Evolutionary conservation across 2,329 filamentous ascomycete species (phyloP).

Genomic region (Penicillium occitanis): DNA sequence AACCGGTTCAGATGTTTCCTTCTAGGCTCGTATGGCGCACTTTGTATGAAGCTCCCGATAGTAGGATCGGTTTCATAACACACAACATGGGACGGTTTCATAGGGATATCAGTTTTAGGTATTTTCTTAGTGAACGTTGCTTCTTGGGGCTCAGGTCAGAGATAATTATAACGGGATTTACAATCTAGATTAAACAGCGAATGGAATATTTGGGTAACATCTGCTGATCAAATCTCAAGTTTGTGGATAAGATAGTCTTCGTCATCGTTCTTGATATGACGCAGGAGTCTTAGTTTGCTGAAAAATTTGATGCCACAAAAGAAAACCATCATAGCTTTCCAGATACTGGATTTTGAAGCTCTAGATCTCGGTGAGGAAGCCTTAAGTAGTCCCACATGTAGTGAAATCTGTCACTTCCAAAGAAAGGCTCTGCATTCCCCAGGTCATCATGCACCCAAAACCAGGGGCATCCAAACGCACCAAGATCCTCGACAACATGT

Average conservation of each 20-base stretch:
- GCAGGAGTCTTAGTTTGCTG: not conserved
- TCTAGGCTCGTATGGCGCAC: not conserved
- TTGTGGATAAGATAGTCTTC: not conserved
- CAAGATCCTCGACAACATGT: not conserved
- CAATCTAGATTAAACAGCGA: not conserved
- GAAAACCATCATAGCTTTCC: not conserved
- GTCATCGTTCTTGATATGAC: not conserved
- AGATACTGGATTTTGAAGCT: not conserved
- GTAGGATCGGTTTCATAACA: not conserved
- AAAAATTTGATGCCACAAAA: not conserved
- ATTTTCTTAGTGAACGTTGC: not conserved
- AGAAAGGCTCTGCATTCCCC: not conserved
- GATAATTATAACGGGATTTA: too few relatives aligned
- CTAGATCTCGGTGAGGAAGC: not conserved
- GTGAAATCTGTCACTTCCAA: not conserved
- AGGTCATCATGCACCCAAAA: not conserved
- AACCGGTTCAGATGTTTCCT: not conserved
- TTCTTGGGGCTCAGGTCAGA: not conserved
- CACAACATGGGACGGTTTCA: not conserved
- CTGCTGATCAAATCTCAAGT: not conserved
- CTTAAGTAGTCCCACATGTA: not conserved
- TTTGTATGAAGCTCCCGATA: not conserved
- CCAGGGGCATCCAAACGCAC: not conserved
- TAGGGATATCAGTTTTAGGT: not conserved
- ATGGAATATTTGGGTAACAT: not conserved